phyloP scores from a whole-genome alignment of 192 early-diverging fungal genomes.

The Piromyces finnis region DNA sequence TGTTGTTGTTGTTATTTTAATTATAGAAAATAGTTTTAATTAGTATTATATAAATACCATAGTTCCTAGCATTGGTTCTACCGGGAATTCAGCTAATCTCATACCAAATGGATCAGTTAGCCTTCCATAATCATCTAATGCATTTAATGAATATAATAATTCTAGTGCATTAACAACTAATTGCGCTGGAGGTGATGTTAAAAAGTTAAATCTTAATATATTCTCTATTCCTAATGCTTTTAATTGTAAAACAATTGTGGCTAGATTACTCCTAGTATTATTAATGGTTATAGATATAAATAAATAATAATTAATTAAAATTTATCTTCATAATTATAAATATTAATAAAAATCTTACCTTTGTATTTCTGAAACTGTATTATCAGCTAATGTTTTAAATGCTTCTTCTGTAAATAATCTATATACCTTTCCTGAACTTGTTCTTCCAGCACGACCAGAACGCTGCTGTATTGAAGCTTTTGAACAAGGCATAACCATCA shows the following conservation, averaged over 20 bases:
- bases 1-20: no score
- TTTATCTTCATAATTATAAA: no score
- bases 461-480: conserved; percentile 22
- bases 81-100: conserved; percentile 53
- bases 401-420: conserved; percentile 23
- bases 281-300: no score
- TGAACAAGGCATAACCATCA: conserved; percentile 16
- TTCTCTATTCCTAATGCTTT: conserved; percentile 71
- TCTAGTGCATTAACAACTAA: conserved; percentile 51
- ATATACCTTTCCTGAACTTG: conserved; percentile 27
- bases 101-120: conserved; percentile 52
- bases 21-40: no score
- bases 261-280: conserved; percentile 34
- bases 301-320: no score
- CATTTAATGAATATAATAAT: conserved; percentile 52
- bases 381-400: conserved; percentile 7
- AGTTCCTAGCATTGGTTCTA: conserved; percentile 51
- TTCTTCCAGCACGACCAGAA: conserved; percentile 22
- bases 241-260: conserved; percentile 46
- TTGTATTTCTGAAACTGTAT: conserved; percentile 28
- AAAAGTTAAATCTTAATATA: conserved; percentile 58
- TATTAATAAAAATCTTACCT: no score
- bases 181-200: conserved; percentile 54
- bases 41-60: conserved; percentile 13
- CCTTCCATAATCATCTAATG: conserved; percentile 47